Percentiles rank a stretch among this genome's conserved stretches.
phyloP scores from a whole-genome alignment of 208 protist species.

The Leishmania major region DNA sequence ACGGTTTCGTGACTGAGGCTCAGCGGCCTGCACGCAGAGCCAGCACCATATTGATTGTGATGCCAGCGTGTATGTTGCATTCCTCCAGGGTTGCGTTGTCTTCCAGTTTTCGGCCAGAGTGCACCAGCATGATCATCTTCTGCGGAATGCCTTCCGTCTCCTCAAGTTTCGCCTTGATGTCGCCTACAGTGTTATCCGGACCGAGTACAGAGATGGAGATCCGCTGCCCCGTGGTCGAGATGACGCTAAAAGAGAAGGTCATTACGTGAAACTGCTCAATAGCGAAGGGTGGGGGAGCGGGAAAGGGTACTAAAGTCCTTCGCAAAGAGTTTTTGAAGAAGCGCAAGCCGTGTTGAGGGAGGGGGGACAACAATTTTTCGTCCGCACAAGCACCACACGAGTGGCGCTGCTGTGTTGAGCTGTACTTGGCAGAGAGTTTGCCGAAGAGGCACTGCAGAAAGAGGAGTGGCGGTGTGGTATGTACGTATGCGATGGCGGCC shows the following conservation, averaged over 20 bases:
- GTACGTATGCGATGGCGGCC: neutral
- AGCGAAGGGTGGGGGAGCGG: neutral
- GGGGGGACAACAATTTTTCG: neutral
- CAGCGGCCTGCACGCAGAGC: constrained; percentile 58
- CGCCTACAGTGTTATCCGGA: constrained; percentile 71
- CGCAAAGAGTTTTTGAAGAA: neutral
- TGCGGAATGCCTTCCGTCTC: constrained; percentile 79
- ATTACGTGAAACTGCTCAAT: constrained; percentile 15
- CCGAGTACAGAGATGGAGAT: constrained; percentile 75
- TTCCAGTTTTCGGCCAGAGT: constrained; percentile 69
- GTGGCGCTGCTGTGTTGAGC: neutral
- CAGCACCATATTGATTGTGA: constrained; percentile 80
- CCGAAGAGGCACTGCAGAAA: neutral
- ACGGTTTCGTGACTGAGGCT: neutral
- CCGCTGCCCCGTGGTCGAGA: constrained; percentile 67
- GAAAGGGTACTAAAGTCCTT: neutral
- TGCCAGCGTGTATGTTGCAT: constrained; percentile 67
- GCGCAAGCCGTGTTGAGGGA: neutral
- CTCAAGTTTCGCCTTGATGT: constrained; percentile 83
- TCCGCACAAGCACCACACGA: neutral
- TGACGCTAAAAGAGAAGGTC: constrained; percentile 71
- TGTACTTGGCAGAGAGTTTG: neutral
- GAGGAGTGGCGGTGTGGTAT: neutral
- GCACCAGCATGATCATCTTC: constrained; percentile 85
- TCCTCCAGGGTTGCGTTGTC: constrained; percentile 65